Percentiles rank a stretch among this genome's conserved stretches.
Conservation (phyloP, 139 green algal genomes). For the Chlamydomonas applanata region DNA sequence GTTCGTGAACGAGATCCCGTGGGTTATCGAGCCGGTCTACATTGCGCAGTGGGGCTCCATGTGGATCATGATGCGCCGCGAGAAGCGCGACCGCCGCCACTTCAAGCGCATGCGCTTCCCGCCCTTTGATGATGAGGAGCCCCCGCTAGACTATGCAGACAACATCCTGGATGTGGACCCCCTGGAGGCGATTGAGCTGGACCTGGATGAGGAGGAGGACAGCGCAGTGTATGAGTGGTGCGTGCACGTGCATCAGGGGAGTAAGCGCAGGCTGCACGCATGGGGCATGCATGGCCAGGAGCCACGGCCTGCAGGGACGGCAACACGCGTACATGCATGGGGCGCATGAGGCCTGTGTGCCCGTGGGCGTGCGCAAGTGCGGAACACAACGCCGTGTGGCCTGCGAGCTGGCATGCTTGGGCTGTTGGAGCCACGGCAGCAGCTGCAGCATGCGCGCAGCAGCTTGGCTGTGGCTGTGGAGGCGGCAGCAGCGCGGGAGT, state of each 20-base stretch:
- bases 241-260: not conserved
- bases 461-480: no score
- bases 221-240: slow-evolving; percentile 70
- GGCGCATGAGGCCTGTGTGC: no score
- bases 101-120: slow-evolving; percentile 99
- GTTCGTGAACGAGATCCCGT: slow-evolving; percentile 97
- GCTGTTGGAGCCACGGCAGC: no score
- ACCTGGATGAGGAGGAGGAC: slow-evolving; percentile 95
- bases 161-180: slow-evolving; percentile 93
- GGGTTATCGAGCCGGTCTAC: slow-evolving; percentile 97
- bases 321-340: no score
- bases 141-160: slow-evolving; percentile 97
- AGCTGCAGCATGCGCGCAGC: no score
- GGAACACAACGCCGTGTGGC: no score
- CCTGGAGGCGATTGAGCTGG: slow-evolving; percentile 95
- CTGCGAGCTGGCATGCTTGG: no score
- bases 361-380: no score
- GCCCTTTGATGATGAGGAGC: slow-evolving; percentile 99
- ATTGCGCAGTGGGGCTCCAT: slow-evolving; percentile 98
- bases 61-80: slow-evolving; percentile 99
- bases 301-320: no score
- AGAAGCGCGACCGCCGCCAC: slow-evolving; percentile 98
- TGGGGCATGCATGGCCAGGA: no score
- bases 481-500: no score
- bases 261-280: no score